Percentiles rank a stretch among this genome's conserved stretches.
Evolutionary conservation across 495 filamentous ascomycete species (phyloP).

Genomic region (Pyronema domesticum): DNA sequence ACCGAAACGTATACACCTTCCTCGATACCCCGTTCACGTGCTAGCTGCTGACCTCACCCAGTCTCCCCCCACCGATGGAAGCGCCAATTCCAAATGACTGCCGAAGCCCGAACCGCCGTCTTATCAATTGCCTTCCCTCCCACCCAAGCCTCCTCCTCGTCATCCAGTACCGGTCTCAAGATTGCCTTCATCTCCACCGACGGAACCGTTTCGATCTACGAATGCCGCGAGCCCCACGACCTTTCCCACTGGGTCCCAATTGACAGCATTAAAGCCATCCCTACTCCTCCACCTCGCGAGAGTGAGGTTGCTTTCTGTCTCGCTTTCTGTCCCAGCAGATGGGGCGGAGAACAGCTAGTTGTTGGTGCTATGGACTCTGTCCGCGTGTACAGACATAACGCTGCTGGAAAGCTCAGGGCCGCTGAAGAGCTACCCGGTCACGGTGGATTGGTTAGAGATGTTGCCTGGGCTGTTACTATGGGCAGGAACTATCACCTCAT

Average conservation of each 20-base stretch:
- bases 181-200: conserved; percentile 68
- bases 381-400: conserved; percentile 50
- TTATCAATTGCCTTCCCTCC: conserved; percentile 25
- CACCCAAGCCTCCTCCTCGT: conserved; percentile 32
- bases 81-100: conserved; percentile 23
- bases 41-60: conserved; percentile 6
- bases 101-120: conserved; percentile 22
- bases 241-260: conserved; percentile 56
- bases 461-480: conserved; percentile 82
- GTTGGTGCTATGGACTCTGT: conserved; percentile 70
- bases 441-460: conserved; percentile 62
- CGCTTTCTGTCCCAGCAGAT: conserved; percentile 54
- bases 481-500: conserved; percentile 74
- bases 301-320: conserved; percentile 77
- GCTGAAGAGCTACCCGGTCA: conserved; percentile 57
- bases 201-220: conserved; percentile 60
- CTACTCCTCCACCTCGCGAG: conserved; percentile 40
- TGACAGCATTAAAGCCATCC: conserved; percentile 49
- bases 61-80: conserved; percentile 21
- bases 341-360: conserved; percentile 47
- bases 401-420: conserved; percentile 50
- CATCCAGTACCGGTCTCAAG: conserved; percentile 54
- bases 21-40: neutral
- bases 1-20: neutral
- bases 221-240: conserved; percentile 73